Base-by-base conservation (phyloP, 306 rosid genomes). In the Calophaca sinica region DNA sequence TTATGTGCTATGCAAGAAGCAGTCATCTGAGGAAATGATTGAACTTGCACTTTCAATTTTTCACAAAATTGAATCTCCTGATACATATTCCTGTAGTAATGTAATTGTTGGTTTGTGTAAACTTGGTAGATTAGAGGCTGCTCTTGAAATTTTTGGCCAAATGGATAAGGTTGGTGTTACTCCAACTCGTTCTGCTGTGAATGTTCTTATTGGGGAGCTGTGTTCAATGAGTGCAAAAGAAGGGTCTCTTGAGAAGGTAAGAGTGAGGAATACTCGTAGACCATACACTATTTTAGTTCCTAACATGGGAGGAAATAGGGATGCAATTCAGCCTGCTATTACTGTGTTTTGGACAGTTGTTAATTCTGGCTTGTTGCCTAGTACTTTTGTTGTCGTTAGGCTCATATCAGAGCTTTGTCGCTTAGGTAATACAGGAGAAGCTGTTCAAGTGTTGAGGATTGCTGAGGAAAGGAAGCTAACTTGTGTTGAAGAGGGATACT, bases 1-100 rank as follows among this genome's bases (percentile, higher is more conserved):
- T 48, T 90, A 79, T 68, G 96, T 88, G 73, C 86, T 90, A 8
- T 90, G 96, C 75, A 90, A 90, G 89, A 86, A 70, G 78, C 86
- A 86, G 31, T 80, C 88, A 6, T 84, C 96, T 2, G 79, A 14
- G 62, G 88, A 90, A 60, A 80, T 85, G 72, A 73, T 88, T 80
- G 85, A 86, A 29, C 72, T 85, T 45, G 96, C 96, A 2, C 78
- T 85, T 35, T 29, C 76, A 6, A 69, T 90, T 58, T 90, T 88
- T 46, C 67, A 77, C 63, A 85, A 68, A 62, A 88, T 90, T 4
- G 86, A 88, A 12, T 58, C 81, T 11, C 96, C 93, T 6, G 96
- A 90, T 70, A 85, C 77, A 0, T 88, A 83, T 88, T 88, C 96
- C 0, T 86, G 85, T 62, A 88, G 96, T 84, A 90, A 90, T 68